Conservation (phyloP, 345 rosid species). For the Syzygium aromaticum region DNA sequence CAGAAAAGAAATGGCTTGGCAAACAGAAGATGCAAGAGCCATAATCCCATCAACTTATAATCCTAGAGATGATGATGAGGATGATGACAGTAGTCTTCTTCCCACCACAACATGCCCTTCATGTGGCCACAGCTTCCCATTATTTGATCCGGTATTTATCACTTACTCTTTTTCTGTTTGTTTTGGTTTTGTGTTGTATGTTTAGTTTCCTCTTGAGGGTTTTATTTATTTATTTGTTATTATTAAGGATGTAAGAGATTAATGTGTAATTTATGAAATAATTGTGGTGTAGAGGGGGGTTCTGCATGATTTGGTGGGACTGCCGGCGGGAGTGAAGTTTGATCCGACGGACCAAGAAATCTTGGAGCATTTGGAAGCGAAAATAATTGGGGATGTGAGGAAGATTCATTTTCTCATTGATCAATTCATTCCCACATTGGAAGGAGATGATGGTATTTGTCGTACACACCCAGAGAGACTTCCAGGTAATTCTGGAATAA, state of each 20-base stretch:
- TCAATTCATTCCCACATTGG: conserved; percentile 79
- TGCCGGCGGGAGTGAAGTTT: conserved; percentile 91
- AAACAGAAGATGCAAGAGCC: not conserved
- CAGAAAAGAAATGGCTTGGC: not conserved
- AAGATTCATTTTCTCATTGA: conserved; percentile 80
- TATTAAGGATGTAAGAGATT: too few species aligned
- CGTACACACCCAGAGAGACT: conserved; percentile 87
- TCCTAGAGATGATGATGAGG: not conserved
- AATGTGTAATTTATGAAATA: not conserved
- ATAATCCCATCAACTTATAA: not conserved
- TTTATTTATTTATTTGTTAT: not conserved
- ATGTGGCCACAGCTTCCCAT: conserved; percentile 51
- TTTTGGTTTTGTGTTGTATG: not conserved
- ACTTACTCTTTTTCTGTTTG: not conserved
- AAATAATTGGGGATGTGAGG: conserved; percentile 36
- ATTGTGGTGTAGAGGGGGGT: conserved; percentile 33
- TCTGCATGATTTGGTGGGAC: conserved; percentile 56
- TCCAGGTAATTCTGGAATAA: conserved; percentile 44
- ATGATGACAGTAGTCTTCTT: not conserved
- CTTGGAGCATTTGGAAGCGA: conserved; percentile 74
- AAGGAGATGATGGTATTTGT: conserved; percentile 88
- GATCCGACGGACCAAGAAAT: conserved; percentile 93
- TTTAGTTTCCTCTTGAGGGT: not conserved
- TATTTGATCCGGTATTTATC: conserved; percentile 51
- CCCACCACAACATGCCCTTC: conserved; percentile 44